These are phyloP conservation scores for Trichoderma polysporum DNA, from an alignment of 2,329 filamentous ascomycete species.

Conservation along the genomic window DNA sequence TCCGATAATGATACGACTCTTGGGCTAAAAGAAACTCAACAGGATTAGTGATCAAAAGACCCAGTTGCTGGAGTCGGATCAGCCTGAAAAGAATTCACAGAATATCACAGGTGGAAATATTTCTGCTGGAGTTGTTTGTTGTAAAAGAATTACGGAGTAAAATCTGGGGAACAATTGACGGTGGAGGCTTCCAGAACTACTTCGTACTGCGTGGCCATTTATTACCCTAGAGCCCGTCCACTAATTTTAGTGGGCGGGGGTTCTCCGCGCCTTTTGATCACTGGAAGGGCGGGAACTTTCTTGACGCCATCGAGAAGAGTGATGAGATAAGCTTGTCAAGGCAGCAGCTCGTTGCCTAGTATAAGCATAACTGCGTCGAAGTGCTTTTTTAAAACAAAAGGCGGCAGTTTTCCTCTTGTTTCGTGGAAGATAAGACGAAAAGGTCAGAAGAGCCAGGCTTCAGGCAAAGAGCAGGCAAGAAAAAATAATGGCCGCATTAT, in stretches of 20 bases:
- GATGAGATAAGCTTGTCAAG: conserved; percentile 1
- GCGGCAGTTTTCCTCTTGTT: not conserved
- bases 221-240: not conserved
- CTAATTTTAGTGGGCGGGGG: not conserved
- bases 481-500: conserved; percentile 51
- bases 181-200: not conserved
- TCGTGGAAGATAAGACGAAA: not conserved
- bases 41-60: no score
- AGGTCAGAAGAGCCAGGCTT: not conserved
- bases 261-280: not conserved
- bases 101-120: not conserved
- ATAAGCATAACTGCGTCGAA: no score
- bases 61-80: not conserved
- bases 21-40: not conserved
- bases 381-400: not conserved
- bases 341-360: not conserved
- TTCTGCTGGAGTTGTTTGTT: not conserved
- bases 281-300: not conserved
- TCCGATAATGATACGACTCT: not conserved
- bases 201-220: not conserved
- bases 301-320: not conserved
- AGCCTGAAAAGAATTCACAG: not conserved
- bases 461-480: not conserved
- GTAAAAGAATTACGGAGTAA: not conserved
- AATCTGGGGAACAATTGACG: not conserved